A percentile compares a stretch with the other conserved stretches of the same genome.
Evolutionary conservation across 345 rosid species (phyloP).

Genomic region (Alliaria petiolata): DNA sequence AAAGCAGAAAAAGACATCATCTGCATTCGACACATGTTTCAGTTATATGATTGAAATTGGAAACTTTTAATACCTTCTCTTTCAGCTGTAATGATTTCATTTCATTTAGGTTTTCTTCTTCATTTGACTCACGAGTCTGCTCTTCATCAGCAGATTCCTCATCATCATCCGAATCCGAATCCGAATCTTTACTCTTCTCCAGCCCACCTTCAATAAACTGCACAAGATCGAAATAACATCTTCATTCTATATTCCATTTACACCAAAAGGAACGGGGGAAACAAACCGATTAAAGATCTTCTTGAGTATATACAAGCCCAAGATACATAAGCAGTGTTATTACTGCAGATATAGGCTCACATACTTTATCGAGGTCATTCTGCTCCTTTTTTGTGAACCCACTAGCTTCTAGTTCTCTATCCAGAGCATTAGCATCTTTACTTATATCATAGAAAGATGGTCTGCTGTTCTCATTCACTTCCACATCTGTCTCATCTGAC

Average conservation of each 20-base stretch:
- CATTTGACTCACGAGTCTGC: conserved; percentile 26
- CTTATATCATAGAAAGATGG: conserved; percentile 65
- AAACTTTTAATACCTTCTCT: conserved; percentile 48
- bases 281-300: no score
- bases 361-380: conserved; percentile 71
- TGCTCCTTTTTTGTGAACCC: conserved; percentile 87
- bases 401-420: conserved; percentile 88
- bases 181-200: conserved; percentile 42
- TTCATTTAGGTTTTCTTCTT: conserved; percentile 32
- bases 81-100: conserved; percentile 44
- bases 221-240: conserved; percentile 12
- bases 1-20: not conserved
- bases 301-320: no score
- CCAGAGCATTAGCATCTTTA: conserved; percentile 68
- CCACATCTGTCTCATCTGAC: conserved; percentile 41
- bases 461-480: conserved; percentile 51
- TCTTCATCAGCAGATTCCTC: conserved; percentile 46
- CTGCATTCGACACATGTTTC: not conserved
- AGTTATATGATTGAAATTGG: conserved; percentile 1
- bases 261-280: not conserved
- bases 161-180: conserved; percentile 37
- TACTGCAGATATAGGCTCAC: conserved; percentile 22
- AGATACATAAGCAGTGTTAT: no score
- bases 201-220: conserved; percentile 67
- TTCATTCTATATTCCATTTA: not conserved